Conservation (phyloP, 176 grass and related monocot species). For the maize (Zea mays) region Zm-B73-REFERENCE-NAM-5.0 NC_050100.1:179527001-179527500, state of each 20-base stretch:
- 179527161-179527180: conserved; percentile 69
- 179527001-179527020: conserved; percentile 72
- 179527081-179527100: conserved; percentile 11
- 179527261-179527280: conserved; percentile 10
- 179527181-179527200: conserved; percentile 57
- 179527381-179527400: conserved; percentile 55
- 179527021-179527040: conserved; percentile 74
- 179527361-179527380: conserved; percentile 54
- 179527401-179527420: conserved; percentile 51
- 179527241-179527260: conserved; percentile 41
- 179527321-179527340: conserved; percentile 40
- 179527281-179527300: conserved; percentile 6
- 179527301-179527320: conserved; percentile 11
- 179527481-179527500: conserved; percentile 14
- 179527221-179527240: conserved; percentile 53
- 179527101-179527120: conserved; percentile 41
- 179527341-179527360: conserved; percentile 41
- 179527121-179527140: conserved; percentile 73
- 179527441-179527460: conserved; percentile 73
- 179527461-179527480: conserved; percentile 28
- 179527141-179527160: conserved; percentile 66
- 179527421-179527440: conserved; percentile 62
- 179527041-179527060: conserved; percentile 30
- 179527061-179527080: conserved; percentile 29
- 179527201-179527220: conserved; percentile 56